These are phyloP conservation scores for Stephanodiscus triporus DNA, from an alignment of 108 stramenopile species.

Conservation along the genomic window DNA sequence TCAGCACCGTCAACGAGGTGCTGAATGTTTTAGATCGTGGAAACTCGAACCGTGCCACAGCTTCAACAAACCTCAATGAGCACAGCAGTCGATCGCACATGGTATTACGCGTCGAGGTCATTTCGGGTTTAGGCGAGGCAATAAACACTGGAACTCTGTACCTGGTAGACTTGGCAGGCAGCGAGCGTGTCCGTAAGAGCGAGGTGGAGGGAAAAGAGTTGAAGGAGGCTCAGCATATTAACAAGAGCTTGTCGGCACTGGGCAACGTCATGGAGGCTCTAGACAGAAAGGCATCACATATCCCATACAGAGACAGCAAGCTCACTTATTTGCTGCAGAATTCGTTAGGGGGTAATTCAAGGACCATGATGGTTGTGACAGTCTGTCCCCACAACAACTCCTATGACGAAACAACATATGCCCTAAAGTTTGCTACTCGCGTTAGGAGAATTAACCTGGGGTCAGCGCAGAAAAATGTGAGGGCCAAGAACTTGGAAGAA, in stretches of 20 bases:
- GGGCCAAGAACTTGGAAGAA: constrained; percentile 90
- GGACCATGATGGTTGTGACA: constrained; percentile 97
- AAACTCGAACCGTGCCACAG: constrained; percentile 90
- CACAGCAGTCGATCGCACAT: constrained; percentile 95
- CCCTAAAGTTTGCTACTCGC: constrained; percentile 98
- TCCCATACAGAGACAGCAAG: constrained; percentile 96
- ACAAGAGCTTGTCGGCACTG: constrained; percentile 96
- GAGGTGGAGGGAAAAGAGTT: constrained; percentile 88
- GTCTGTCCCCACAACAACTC: constrained; percentile 86
- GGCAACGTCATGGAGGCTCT: constrained; percentile 98
- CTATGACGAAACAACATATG: constrained; percentile 95
- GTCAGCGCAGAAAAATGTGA: constrained; percentile 85
- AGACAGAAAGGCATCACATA: constrained; percentile 86
- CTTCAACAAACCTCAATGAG: constrained; percentile 97
- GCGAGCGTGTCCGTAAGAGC: constrained; percentile 97
- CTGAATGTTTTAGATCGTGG: constrained; percentile 81
- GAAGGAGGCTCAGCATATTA: constrained; percentile 98
- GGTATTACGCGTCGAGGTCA: constrained; percentile 91
- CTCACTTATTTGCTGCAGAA: constrained; percentile 96
- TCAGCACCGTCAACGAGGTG: constrained; percentile 79
- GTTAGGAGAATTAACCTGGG: constrained; percentile 91
- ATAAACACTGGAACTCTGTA: constrained; percentile 86
- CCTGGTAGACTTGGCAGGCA: constrained; percentile 98
- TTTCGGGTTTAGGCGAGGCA: constrained; percentile 71
- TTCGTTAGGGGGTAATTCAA: constrained; percentile 93